A percentile compares a stretch with the other conserved stretches of the same genome.
These are phyloP conservation scores for Trichoderma arundinaceum DNA, from an alignment of 2,329 filamentous ascomycete species.

Conservation along the genomic window DNA sequence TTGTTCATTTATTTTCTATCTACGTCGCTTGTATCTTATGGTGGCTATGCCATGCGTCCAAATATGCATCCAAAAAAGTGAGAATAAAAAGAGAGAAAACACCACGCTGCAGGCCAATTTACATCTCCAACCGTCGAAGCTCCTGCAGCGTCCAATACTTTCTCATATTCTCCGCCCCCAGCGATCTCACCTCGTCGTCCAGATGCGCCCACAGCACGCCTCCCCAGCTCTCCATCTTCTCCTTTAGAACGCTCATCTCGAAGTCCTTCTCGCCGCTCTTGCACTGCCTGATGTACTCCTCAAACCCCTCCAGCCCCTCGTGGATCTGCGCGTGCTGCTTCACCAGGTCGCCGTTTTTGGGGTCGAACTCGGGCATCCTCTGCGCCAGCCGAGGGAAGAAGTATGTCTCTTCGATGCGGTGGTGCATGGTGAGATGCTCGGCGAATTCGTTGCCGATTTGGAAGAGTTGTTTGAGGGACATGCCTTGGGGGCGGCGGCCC, in stretches of 20 bases:
- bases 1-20: background rate
- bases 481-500: constrained; percentile 63
- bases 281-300: constrained; percentile 69
- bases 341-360: constrained; percentile 63
- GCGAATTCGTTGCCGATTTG: constrained; percentile 71
- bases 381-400: constrained; percentile 79
- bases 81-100: background rate
- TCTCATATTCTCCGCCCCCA: constrained; percentile 87
- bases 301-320: constrained; percentile 70
- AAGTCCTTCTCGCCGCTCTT: constrained; percentile 66
- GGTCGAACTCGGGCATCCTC: constrained; percentile 78
- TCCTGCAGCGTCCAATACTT: constrained; percentile 80
- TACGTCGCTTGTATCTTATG: background rate
- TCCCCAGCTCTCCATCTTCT: constrained; percentile 78
- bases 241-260: constrained; percentile 64
- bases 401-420: constrained; percentile 80
- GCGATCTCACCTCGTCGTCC: constrained; percentile 78
- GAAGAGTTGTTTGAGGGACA: constrained; percentile 74
- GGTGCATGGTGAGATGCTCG: constrained; percentile 74
- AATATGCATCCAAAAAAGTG: background rate
- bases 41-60: background rate
- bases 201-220: constrained; percentile 81
- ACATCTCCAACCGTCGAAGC: constrained; percentile 54
- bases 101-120: too few relatives aligned
- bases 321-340: constrained; percentile 82